Evolutionary conservation across 2,329 filamentous ascomycete genomes (phyloP), one percentile per base, ranked within the genome.

Genomic region (Diaporthe sp.): DNA sequence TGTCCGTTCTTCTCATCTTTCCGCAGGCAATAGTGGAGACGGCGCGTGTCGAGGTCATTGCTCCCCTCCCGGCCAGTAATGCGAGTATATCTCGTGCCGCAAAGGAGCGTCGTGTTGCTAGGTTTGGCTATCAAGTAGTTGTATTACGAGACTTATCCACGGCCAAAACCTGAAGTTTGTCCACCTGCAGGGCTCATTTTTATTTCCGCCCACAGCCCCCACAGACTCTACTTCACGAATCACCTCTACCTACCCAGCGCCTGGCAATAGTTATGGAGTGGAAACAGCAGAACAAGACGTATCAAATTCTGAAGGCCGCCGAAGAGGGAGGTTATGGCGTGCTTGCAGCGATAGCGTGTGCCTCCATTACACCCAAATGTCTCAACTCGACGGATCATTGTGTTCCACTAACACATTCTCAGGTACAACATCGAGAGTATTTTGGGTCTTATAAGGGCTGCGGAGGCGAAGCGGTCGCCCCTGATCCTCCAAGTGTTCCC

Each of bases 401-500:
- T n/a, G 19, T 19, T 31, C 13, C 2, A 39, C 44, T 73, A 57
- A 76, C 46, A 7, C 34, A 19, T 6, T 73, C 46, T 17, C 19
- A 76, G 75, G 46, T 93, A 93, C 86, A 92, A 94, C 80, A 85
- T 93, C 77, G 92, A 94, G 84, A 90, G 90, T 68, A 92, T 94
- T 78, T 85, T 93, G 19, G 80, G 76, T 78, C 83, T 83, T 74
- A 79, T 83, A 17, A 83, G 84, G 1, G 90, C 90, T 0, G 90
- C 89, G 0, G 86, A 89, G 78, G 84, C 86, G 5, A 85, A 90
- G 68, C 85, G 86, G 0, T 93, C 93, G 75, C 89, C 87, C 39
- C 92, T 93, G 31, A 92, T 93, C 83, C 90, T 94, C 80, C 91
- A 92, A 55, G 88, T 94, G 78, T 94, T 94, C 82, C 92, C 92